Evolutionary conservation across 1,284 basidiomycete genomes (phyloP), one percentile per base, ranked within the genome.

Genomic region (Naganishia cerealis): DNA sequence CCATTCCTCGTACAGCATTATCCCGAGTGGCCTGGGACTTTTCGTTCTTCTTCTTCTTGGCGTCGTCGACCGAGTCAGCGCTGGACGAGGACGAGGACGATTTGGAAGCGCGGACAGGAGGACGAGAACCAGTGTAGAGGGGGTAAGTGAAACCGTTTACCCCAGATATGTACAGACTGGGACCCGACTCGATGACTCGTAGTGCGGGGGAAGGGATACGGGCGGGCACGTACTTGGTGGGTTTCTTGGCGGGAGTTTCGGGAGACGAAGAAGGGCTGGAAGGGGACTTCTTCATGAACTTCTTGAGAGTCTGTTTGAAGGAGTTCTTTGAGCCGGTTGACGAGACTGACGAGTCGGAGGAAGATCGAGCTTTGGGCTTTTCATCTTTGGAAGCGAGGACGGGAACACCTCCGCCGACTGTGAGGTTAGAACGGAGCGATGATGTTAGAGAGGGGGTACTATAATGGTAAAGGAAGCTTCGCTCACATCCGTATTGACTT

Each of bases 401-500:
- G 24, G 57, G 57, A 18, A 46, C 57, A 21, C 42, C 57, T 26
- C 57, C 57, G 57, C 33, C 57, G 42, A 29, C 57, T 59, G 29
- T 33, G 24, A 13, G 3, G 57, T 5, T 26, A 4, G n/a, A 3
- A 33, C 1, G 24, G 36, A 21, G 18, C 29, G 4, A 43, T 24
- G 18, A 3, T 3, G 26, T 43, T 15, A 46, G 42, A 7, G 29
- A 36, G 21, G 42, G 10, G 12, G 42, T 46, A 21, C 1, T 33
- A 9, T 5, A 29, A 9, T 33, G 29, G 29, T 33, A 15, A 33
- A 39, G 9, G 21, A 18, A 33, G n/a, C 3, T 26, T 9, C 6
- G 54, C 61, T 54, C 29, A 63, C 61, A 63, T 54, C 61, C 61
- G 50, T 63, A 63, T 40, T 21, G 50, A 42, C 61, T 50, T 40